Evolutionary conservation across 2,329 filamentous ascomycete genomes (phyloP), one percentile per base, ranked within the genome.

Genomic region (Pseudogymnoascus sp.): DNA sequence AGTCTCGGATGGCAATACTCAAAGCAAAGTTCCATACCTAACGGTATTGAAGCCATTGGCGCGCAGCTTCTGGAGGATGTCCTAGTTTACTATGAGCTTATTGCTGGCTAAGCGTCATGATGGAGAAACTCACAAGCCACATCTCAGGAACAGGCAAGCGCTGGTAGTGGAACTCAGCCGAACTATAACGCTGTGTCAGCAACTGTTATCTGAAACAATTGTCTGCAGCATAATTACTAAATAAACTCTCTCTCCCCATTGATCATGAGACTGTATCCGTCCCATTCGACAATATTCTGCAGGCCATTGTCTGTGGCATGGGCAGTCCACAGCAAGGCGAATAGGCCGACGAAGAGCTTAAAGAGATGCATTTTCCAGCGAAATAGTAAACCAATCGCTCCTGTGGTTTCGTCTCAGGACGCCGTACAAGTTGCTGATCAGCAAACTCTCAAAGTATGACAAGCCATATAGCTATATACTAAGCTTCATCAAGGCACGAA

Each of bases 61-160:
- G 62, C 75, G 74, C 61, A 80, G 73, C 61, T 81, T 81, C 58
- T 82, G 77, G 60, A 82, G 79, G 33, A 82, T 75, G 63, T 81
- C 78, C 35, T 77, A 65, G 23, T 18, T 52, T 30, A 19, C 5
- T 7, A 52, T 52, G 5, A 52, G 45, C 9, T 30, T 52, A 30
- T 30, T 30, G 19, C 10, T 10, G 12, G 26, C 19, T 2, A 3
- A 5, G 2, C n/a, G 13, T 30, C 26, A 13, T 52, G 21, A 34
- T 5, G 13, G 13, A 28, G 28, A 3, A 19, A 67, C 67, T 55
- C 61, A 73, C 70, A 19, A 71, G 66, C 77, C 79, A 82, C 23
- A 82, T 64, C 58, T 80, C 79, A 0, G 79, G 79, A 0, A 81
- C 77, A 0, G 79, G 79, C 33, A 82, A 72, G 2, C 79, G 73